Evolutionary conservation across 169 alveolate genomes (phyloP).

Genomic region (Eimeria maxima): DNA sequence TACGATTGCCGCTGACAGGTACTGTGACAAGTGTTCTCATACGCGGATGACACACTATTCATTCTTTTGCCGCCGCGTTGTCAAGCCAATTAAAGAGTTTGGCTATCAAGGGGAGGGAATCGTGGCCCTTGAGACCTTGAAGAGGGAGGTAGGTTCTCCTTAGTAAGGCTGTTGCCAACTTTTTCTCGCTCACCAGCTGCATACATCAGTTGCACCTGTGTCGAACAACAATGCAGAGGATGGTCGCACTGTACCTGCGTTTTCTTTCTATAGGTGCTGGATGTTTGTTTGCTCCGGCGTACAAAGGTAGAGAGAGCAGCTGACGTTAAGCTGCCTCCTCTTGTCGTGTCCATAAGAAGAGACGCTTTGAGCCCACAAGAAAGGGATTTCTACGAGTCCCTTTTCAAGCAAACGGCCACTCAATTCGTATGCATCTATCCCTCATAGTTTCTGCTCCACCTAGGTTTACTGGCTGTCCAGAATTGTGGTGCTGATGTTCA

Average conservation of each 20-base stretch:
- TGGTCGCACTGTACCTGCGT: conserved; percentile 5
- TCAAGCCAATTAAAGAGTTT: conserved; percentile 91
- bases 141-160: conserved; percentile 81
- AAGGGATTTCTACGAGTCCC: conserved; percentile 91
- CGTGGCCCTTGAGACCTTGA: conserved; percentile 86
- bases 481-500: background rate
- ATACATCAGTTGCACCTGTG: background rate
- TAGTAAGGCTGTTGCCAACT: background rate
- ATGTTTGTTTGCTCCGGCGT: conserved; percentile 87
- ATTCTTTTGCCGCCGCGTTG: conserved; percentile 91
- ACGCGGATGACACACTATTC: conserved; percentile 91
- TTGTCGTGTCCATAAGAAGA: conserved; percentile 89
- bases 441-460: conserved; percentile 11
- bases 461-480: background rate
- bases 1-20: conserved; percentile 75
- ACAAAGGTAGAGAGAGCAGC: conserved; percentile 93
- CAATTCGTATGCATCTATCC: conserved; percentile 83
- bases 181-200: background rate
- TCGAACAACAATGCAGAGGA: background rate
- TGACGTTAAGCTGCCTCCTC: conserved; percentile 92
- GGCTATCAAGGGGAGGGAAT: conserved; percentile 92
- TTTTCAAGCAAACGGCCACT: conserved; percentile 90
- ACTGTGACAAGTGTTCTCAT: conserved; percentile 92
- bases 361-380: conserved; percentile 91
- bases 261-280: conserved; percentile 33